These are phyloP conservation scores for Chalciporus chontae DNA, from an alignment of 768 basidiomycete genomes.

Conservation along the genomic window DNA sequence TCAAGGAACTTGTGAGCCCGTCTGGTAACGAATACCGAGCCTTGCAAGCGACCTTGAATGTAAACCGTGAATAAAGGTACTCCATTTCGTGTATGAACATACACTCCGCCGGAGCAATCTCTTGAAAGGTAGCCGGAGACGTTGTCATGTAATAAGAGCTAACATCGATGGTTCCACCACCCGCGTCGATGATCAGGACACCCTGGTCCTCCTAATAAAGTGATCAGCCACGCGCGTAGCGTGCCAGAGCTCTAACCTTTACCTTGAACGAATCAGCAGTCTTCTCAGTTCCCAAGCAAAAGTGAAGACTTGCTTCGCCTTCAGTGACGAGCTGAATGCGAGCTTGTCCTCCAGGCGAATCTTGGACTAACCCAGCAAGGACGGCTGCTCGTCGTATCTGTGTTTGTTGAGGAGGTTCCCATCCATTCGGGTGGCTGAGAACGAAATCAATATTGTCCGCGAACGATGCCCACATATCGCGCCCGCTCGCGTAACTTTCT, in stretches of 20 bases:
- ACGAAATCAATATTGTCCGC: slow-evolving; percentile 42
- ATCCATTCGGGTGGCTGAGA: slow-evolving; percentile 47
- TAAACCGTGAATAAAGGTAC: neutral
- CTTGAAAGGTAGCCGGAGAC: slow-evolving; percentile 37
- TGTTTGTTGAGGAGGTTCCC: slow-evolving; percentile 43
- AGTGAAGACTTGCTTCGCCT: slow-evolving; percentile 53
- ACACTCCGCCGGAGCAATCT: slow-evolving; percentile 48
- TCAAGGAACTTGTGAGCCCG: slow-evolving; percentile 39
- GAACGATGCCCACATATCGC: slow-evolving; percentile 40
- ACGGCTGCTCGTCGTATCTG: slow-evolving; percentile 44
- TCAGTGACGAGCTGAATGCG: slow-evolving; percentile 47
- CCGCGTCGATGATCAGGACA: slow-evolving; percentile 56
- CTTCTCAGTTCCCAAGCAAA: slow-evolving; percentile 38
- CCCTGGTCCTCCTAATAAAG: slow-evolving; percentile 39
- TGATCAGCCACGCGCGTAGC: neutral
- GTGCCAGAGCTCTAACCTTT: neutral
- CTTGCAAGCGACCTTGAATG: slow-evolving; percentile 45
- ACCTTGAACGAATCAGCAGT: slow-evolving; percentile 28
- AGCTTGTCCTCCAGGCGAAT: slow-evolving; percentile 33
- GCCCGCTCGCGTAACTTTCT: slow-evolving; percentile 43
- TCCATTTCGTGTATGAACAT: slow-evolving; percentile 3
- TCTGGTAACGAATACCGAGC: slow-evolving; percentile 49
- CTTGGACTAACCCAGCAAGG: slow-evolving; percentile 37
- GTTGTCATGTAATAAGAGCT: slow-evolving; percentile 47
- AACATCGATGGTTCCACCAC: slow-evolving; percentile 60